Evolutionary conservation across 2,329 filamentous ascomycete genomes (phyloP), one percentile per base, ranked within the genome.

Genomic region (Elsinoe arachidis): DNA sequence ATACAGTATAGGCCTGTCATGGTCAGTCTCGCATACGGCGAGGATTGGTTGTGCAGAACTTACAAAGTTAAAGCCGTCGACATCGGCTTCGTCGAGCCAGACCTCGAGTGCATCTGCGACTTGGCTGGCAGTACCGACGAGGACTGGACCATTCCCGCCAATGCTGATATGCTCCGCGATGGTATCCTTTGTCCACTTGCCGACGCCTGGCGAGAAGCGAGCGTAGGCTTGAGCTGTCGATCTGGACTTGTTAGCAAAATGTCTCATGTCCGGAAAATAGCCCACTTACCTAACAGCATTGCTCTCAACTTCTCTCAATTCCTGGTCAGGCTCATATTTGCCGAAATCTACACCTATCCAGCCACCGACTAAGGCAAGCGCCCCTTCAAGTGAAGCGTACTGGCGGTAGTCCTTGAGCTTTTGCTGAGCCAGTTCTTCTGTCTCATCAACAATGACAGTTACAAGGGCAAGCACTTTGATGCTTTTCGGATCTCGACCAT

Each of bases 401-500:
- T 78, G 76, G 7, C 78, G 74, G 59, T 82, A 83, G 3, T 87
- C 81, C 0, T 75, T 70, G 55, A 84, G 80, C 69, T 88, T 88
- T 5, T 76, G 79, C 58, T 77, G 70, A 0, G 86, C 86, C 65
- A 87, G 84, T 56, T 84, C 82, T 61, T 87, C 80, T 0, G 85
- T 88, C 34, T 69, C 73, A 0, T 83, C 86, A 0, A 89, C 70
- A 9, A 89, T 79, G 0, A 84, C 81, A 10, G 82, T 84, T 0
- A 87, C 76, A n/a, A 86, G 75, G 0, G 84, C 83, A 0, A 88
- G 73, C n/a, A 88, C 82, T 69, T 88, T 88, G 67, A 89, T 83
- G 59, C 75, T 78, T 2, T 66, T 69, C 0, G 80, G 78, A 64
- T 87, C 79, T 2, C 86, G 74, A 0, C 83, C 83, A 35, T 54